Evolutionary conservation across 2,329 filamentous ascomycete genomes (phyloP).

Genomic region (Paraphoma sp.): DNA sequence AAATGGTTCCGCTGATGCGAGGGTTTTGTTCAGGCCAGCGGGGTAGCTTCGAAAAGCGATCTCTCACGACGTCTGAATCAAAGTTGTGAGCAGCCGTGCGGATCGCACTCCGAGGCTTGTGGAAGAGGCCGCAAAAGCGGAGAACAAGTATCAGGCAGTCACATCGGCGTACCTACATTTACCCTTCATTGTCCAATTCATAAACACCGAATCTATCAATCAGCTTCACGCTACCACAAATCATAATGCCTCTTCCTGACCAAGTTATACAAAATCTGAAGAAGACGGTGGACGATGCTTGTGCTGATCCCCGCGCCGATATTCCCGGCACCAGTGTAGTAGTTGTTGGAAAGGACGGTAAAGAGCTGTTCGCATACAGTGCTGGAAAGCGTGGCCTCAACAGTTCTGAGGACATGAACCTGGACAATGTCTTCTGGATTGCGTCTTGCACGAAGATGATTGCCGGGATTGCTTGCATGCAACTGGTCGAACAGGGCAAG

Average conservation of each 20-base stretch:
- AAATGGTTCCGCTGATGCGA: background rate
- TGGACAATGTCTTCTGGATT: conserved; percentile 65
- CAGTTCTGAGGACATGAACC: conserved; percentile 59
- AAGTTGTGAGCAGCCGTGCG: background rate
- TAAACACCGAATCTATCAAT: background rate
- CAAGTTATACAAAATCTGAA: conserved; percentile 13
- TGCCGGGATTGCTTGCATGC: conserved; percentile 40
- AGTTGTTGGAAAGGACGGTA: conserved; percentile 51
- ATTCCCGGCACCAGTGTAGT: conserved; percentile 52
- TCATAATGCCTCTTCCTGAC: conserved; percentile 18
- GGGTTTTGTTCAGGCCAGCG: background rate
- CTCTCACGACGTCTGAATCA: background rate
- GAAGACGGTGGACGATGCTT: conserved; percentile 25
- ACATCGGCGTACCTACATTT: background rate
- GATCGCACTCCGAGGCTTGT: background rate
- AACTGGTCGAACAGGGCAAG: conserved; percentile 42
- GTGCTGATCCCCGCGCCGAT: conserved; percentile 27
- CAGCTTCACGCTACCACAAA: background rate
- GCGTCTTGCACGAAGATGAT: conserved; percentile 56
- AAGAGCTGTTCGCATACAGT: conserved; percentile 49
- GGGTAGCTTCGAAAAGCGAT: background rate
- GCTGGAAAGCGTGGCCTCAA: conserved; percentile 49
- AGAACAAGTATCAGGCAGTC: background rate
- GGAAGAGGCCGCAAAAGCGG: background rate
- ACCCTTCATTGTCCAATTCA: background rate